These are phyloP conservation scores for Agaricus subrufescens DNA, from an alignment of 768 basidiomycete species.

Conservation along the genomic window DNA sequence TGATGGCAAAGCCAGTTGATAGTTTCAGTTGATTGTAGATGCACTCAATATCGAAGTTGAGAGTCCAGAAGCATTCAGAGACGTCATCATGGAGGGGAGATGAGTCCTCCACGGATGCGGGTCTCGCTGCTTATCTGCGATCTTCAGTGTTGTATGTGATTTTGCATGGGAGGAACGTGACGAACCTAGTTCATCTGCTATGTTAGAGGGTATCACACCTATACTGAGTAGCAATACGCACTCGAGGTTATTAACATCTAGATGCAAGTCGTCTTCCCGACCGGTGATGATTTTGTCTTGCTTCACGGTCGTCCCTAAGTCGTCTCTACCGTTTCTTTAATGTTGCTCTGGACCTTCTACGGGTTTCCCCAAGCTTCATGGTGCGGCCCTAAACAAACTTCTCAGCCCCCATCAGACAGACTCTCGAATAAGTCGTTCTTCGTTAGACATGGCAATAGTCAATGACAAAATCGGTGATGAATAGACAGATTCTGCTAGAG, in stretches of 20 bases:
- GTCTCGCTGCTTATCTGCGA: constrained; percentile 17
- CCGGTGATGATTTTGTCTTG: background rate
- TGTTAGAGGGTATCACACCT: constrained; percentile 44
- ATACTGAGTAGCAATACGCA: constrained; percentile 35
- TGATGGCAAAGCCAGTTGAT: constrained; percentile 4
- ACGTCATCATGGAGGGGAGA: constrained; percentile 50
- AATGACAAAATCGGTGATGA: too few relatives aligned
- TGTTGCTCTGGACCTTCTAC: too few relatives aligned
- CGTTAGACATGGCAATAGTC: too few relatives aligned
- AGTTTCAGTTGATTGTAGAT: constrained; percentile 21
- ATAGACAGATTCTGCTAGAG: too few relatives aligned
- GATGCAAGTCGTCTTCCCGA: constrained; percentile 37
- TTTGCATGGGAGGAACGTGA: background rate
- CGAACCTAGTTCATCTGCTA: constrained; percentile 38
- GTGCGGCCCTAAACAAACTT: too few relatives aligned
- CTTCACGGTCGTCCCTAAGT: background rate
- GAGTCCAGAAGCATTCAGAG: constrained; percentile 55
- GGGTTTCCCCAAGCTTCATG: too few relatives aligned
- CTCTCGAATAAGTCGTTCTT: too few relatives aligned
- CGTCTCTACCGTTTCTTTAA: too few relatives aligned
- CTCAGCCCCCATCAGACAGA: too few relatives aligned
- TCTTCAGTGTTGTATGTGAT: background rate
- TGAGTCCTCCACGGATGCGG: constrained; percentile 39
- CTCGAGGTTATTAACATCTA: constrained; percentile 55
- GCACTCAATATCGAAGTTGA: constrained; percentile 48